Evolutionary conservation across 257 asterid species (phyloP).

Genomic region (Verbascum thapsus): DNA sequence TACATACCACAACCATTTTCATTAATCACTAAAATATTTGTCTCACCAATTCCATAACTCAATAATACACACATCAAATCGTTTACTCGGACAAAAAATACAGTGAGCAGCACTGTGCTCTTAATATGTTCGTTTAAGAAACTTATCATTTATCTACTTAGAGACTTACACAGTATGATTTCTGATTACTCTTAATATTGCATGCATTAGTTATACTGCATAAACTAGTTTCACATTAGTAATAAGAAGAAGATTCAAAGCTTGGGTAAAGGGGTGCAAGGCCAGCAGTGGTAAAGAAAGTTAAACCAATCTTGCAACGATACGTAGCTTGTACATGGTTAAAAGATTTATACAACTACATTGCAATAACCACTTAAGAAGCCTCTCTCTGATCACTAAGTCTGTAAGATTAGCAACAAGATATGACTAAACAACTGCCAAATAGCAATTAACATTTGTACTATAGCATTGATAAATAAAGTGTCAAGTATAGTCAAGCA

Average conservation of each 20-base stretch:
- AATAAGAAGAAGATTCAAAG: background rate
- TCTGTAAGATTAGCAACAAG: conserved; percentile 38
- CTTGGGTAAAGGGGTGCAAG: background rate
- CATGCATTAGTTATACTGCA: conserved; percentile 2
- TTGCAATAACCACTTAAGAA: conserved; percentile 12
- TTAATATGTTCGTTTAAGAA: no score
- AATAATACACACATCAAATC: conserved; percentile 32
- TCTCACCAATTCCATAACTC: conserved; percentile 40
- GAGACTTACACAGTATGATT: background rate
- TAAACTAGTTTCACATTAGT: background rate
- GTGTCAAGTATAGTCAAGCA: conserved; percentile 34
- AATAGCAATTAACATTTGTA: conserved; percentile 35
- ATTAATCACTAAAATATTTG: conserved; percentile 30
- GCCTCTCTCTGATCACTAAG: conserved; percentile 23
- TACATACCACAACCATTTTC: conserved; percentile 7
- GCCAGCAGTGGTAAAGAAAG: conserved; percentile 15
- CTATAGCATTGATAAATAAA: conserved; percentile 25
- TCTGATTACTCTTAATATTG: conserved; percentile 3
- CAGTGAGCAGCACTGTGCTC: conserved; percentile 11
- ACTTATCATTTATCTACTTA: no score
- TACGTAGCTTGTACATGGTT: background rate
- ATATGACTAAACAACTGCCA: conserved; percentile 47
- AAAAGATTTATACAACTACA: background rate
- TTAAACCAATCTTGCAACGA: background rate
- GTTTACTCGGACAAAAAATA: no score